Conservation (phyloP, 2,329 filamentous ascomycete species). For the Exophiala sp. region DNA sequence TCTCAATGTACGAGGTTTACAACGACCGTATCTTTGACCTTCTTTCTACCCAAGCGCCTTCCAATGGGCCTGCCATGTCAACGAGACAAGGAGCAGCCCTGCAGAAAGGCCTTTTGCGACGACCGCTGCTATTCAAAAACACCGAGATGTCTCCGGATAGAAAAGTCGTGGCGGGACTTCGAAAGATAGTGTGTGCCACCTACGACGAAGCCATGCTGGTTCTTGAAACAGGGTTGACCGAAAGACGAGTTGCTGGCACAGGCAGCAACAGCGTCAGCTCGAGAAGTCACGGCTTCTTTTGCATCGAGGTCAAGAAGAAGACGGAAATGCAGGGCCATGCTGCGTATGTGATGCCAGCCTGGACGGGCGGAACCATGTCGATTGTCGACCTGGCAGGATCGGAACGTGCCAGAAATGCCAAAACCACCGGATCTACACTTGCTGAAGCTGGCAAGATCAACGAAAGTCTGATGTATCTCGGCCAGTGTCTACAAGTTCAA, state of each 20-base stretch:
- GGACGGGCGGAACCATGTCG: constrained; percentile 23
- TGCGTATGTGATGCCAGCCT: constrained; percentile 56
- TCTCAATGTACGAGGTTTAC: constrained; percentile 99
- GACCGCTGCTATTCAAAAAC: constrained; percentile 83
- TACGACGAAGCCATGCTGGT: constrained; percentile 84
- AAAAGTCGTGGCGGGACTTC: constrained; percentile 90
- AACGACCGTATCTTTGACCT: constrained; percentile 98
- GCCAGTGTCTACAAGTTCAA: constrained; percentile 94
- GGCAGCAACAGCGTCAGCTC: constrained; percentile 91
- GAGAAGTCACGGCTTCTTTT: constrained; percentile 93
- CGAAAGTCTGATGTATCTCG: constrained; percentile 95
- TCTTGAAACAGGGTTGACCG: constrained; percentile 81
- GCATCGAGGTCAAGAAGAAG: constrained; percentile 88
- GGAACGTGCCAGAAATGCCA: constrained; percentile 86
- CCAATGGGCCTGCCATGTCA: constrained; percentile 40
- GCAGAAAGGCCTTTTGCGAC: constrained; percentile 67
- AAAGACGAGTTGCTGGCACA: constrained; percentile 83
- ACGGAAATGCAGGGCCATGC: constrained; percentile 49
- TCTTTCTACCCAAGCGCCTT: constrained; percentile 55
- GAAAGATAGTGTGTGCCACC: constrained; percentile 81
- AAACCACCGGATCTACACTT: constrained; percentile 87
- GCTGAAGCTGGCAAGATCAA: constrained; percentile 98
- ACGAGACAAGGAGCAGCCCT: constrained; percentile 46
- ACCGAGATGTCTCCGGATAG: constrained; percentile 83
- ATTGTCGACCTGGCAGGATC: constrained; percentile 53